Percentiles rank a stretch among this genome's conserved stretches.
Conservation (phyloP, 345 rosid species). For the Syzygium grande region DNA sequence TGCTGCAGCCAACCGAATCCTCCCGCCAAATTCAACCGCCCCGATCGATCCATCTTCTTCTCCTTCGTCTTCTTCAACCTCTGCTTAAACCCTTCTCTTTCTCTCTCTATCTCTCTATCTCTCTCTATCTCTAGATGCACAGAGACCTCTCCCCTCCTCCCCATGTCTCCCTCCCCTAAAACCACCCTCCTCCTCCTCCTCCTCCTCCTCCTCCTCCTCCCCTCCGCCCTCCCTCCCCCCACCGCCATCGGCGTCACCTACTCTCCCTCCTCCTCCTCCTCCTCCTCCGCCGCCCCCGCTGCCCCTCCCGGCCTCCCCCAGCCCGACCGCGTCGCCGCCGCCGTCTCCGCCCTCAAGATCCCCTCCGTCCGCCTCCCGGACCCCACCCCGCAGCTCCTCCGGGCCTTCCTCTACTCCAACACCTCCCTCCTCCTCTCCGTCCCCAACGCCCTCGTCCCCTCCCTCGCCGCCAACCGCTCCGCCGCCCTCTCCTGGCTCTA, state of each 20-base stretch:
- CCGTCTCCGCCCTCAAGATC: constrained; percentile 38
- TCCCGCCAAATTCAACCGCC: constrained; percentile 1
- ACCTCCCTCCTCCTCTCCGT: constrained; percentile 71
- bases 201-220: constrained; percentile 4
- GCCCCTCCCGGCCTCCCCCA: constrained; percentile 9
- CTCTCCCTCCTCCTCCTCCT: constrained; percentile 9
- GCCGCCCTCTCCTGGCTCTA: constrained; percentile 65
- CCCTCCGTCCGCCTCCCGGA: constrained; percentile 50
- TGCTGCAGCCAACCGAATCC: not conserved
- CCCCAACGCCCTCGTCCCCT: constrained; percentile 61
- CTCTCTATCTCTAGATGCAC: not conserved
- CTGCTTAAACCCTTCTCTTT: not conserved
- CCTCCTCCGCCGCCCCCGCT: constrained; percentile 9
- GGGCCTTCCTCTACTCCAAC: constrained; percentile 75
- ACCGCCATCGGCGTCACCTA: constrained; percentile 23
- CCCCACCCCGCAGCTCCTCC: constrained; percentile 48
- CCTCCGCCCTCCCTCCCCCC: constrained; percentile 4
- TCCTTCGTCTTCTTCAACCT: not conserved
- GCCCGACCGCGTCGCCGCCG: constrained; percentile 30
- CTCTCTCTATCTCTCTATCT: not conserved
- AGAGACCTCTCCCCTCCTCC: not conserved
- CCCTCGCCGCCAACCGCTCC: constrained; percentile 72
- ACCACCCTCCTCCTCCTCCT: not conserved
- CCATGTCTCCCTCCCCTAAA: not conserved
- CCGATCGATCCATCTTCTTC: not conserved